Evolutionary conservation across 805 yeast species (phyloP).

Genomic region (Saccharomycopsis babjevae): DNA sequence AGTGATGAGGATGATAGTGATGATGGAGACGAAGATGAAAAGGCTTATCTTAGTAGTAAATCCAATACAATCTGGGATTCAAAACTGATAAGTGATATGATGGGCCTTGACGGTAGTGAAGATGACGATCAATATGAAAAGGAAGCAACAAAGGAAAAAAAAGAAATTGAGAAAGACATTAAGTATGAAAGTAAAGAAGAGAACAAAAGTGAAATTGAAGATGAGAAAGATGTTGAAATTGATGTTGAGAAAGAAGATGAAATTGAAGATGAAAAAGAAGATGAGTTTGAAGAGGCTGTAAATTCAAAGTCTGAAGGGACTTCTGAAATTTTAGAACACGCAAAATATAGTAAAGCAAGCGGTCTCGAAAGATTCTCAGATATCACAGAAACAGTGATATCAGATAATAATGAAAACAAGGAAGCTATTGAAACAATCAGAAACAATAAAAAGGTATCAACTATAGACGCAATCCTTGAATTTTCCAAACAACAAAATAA

Average conservation of each 20-base stretch:
- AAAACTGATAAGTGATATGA: neutral
- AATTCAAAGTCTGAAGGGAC: neutral
- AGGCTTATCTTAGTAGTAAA: slow-evolving; percentile 1
- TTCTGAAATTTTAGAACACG: neutral
- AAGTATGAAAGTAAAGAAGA: neutral
- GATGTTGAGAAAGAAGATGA: neutral
- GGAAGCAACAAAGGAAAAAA: neutral
- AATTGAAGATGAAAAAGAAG: neutral
- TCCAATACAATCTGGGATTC: neutral
- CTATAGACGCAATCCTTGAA: neutral
- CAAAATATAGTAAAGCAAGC: neutral
- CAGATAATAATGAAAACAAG: neutral
- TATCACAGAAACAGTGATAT: neutral
- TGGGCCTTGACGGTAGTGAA: neutral
- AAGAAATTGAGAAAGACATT: no score
- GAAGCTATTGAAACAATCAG: neutral
- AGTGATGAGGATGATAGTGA: slow-evolving; percentile 24
- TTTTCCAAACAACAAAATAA: neutral
- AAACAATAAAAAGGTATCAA: neutral
- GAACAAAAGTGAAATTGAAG: neutral
- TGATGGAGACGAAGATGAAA: slow-evolving; percentile 18
- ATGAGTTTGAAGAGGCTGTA: neutral
- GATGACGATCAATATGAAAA: neutral
- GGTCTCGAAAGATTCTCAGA: neutral
- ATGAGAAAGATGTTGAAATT: neutral